These are phyloP conservation scores for Phytopythium vexans DNA, from an alignment of 352 stramenopile species.

Conservation along the genomic window DNA sequence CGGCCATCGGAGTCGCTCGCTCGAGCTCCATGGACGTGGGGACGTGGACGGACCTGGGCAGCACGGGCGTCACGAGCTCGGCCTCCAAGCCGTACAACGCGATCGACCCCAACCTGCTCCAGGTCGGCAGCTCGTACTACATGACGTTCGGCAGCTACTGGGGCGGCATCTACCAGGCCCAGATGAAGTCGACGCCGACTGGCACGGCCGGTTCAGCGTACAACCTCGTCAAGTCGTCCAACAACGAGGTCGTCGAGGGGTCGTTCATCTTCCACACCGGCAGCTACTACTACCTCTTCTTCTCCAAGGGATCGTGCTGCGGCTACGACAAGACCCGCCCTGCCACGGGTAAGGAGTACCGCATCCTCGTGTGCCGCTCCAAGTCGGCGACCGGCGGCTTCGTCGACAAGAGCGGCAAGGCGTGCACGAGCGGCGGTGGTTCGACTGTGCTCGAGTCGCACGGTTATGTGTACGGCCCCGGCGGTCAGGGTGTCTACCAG, in stretches of 20 bases:
- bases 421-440: slow-evolving; percentile 36
- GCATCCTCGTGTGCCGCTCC: slow-evolving; percentile 40
- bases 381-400: slow-evolving; percentile 27
- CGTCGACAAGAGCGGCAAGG: slow-evolving; percentile 27
- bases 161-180: slow-evolving; percentile 27
- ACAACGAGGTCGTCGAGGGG: slow-evolving; percentile 33
- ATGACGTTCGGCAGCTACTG: slow-evolving; percentile 50
- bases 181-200: slow-evolving; percentile 13
- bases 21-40: slow-evolving; percentile 43
- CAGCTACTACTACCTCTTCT: slow-evolving; percentile 44
- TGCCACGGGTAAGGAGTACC: slow-evolving; percentile 40
- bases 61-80: slow-evolving; percentile 30
- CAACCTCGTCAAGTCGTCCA: slow-evolving; percentile 25
- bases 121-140: slow-evolving; percentile 31
- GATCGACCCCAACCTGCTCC: slow-evolving; percentile 45
- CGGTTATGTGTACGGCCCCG: slow-evolving; percentile 39
- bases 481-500: slow-evolving; percentile 42
- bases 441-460: slow-evolving; percentile 42
- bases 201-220: slow-evolving; percentile 4
- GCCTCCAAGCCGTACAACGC: slow-evolving; percentile 44
- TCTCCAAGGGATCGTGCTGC: slow-evolving; percentile 40
- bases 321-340: slow-evolving; percentile 21
- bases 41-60: slow-evolving; percentile 32
- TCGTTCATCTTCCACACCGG: slow-evolving; percentile 33
- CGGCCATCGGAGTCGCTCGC: slow-evolving; percentile 36